Percentiles rank a stretch among this genome's conserved stretches.
Evolutionary conservation across 768 basidiomycete genomes (phyloP).

Genomic region (Lactarius tabidus): DNA sequence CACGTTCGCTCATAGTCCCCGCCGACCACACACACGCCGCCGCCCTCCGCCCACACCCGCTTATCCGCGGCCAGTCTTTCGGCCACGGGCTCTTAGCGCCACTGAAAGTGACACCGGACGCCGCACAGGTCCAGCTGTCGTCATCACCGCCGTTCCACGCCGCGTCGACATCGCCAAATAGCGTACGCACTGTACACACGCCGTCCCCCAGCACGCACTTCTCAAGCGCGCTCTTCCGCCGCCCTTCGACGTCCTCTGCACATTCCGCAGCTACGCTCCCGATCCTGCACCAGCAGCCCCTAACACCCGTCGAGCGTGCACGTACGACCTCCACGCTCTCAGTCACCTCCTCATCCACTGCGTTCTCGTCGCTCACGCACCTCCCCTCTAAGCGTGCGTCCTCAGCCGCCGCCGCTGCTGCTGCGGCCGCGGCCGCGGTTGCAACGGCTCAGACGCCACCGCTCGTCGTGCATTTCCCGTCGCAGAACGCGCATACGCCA

Average conservation of each 20-base stretch:
- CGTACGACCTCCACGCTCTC: conserved; percentile 29
- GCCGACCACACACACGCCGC: conserved; percentile 32
- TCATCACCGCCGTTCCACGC: conserved; percentile 33
- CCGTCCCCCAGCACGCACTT: conserved; percentile 7
- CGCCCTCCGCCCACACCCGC: conserved; percentile 67
- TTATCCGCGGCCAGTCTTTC: conserved; percentile 71
- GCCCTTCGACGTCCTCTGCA: conserved; percentile 55
- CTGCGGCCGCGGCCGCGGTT: not conserved
- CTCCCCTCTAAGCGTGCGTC: conserved; percentile 33
- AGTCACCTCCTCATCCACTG: conserved; percentile 31
- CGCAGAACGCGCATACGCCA: conserved; percentile 49
- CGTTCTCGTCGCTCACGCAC: conserved; percentile 38
- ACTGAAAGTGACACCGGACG: conserved; percentile 54
- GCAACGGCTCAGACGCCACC: conserved; percentile 37
- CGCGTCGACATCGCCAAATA: conserved; percentile 29
- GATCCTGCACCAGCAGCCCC: conserved; percentile 32
- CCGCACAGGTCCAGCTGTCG: conserved; percentile 41
- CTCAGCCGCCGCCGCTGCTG: not conserved
- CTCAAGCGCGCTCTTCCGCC: conserved; percentile 35
- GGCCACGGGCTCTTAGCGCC: conserved; percentile 53
- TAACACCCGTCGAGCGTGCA: conserved; percentile 9
- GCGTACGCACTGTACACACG: conserved; percentile 23
- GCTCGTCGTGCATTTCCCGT: conserved; percentile 60
- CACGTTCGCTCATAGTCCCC: conserved; percentile 48
- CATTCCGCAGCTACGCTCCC: conserved; percentile 60